Conservation (phyloP, 2,329 filamentous ascomycete genomes). For the Aureobasidium sp. region DNA sequence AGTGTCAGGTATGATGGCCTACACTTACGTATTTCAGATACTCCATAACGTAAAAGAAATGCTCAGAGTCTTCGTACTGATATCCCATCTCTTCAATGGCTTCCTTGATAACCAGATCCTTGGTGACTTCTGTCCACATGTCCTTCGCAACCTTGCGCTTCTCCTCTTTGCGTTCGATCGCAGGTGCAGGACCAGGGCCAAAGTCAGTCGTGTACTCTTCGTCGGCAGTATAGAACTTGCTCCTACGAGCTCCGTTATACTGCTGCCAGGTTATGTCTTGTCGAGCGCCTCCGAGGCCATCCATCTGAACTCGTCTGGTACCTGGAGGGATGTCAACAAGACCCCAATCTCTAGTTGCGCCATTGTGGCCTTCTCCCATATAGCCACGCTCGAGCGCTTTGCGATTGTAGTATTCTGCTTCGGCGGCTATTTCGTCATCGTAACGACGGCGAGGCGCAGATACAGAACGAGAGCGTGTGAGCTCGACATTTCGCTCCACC, state of each 20-base stretch:
- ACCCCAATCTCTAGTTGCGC: slow-evolving; percentile 68
- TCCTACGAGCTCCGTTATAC: slow-evolving; percentile 69
- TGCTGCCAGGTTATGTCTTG: slow-evolving; percentile 73
- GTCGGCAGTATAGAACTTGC: slow-evolving; percentile 65
- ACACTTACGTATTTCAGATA: slow-evolving; percentile 77
- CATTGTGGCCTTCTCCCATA: slow-evolving; percentile 66
- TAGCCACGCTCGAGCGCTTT: slow-evolving; percentile 62
- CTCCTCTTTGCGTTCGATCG: slow-evolving; percentile 14
- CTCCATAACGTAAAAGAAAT: slow-evolving; percentile 87
- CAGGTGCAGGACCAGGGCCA: slow-evolving; percentile 23
- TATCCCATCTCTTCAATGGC: slow-evolving; percentile 81
- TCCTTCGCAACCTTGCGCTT: slow-evolving; percentile 31
- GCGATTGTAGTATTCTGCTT: slow-evolving; percentile 58
- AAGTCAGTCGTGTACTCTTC: slow-evolving; percentile 45
- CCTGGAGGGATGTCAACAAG: slow-evolving; percentile 80
- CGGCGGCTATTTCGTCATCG: slow-evolving; percentile 45
- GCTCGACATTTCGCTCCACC: slow-evolving; percentile 17
- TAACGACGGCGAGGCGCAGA: slow-evolving; percentile 42
- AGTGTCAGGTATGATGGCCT: neutral
- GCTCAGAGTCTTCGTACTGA: slow-evolving; percentile 81
- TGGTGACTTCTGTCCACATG: slow-evolving; percentile 96
- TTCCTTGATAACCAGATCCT: slow-evolving; percentile 79
- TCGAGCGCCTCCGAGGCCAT: slow-evolving; percentile 65
- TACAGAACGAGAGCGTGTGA: slow-evolving; percentile 34
- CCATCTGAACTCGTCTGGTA: slow-evolving; percentile 74